Evolutionary conservation across 208 protist genomes (phyloP).

Genomic region (Tritrichomonas foetus): DNA sequence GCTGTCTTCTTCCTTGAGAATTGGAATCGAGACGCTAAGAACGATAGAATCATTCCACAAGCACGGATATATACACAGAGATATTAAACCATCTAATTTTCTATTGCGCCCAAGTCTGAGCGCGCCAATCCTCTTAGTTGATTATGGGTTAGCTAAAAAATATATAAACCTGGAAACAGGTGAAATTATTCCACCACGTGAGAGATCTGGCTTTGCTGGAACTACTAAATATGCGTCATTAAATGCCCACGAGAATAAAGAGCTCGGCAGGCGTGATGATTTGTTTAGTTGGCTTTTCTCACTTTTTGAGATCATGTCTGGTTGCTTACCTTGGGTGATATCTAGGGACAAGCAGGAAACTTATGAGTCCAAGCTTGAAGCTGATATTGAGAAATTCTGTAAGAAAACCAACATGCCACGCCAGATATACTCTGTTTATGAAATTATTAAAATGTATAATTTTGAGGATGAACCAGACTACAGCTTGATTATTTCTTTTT

Average conservation of each 20-base stretch:
- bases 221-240: slow-evolving; percentile 1
- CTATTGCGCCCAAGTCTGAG: background rate
- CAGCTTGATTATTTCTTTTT: background rate
- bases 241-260: background rate
- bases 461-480: background rate
- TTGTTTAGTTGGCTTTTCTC: background rate
- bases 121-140: background rate
- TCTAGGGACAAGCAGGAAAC: background rate
- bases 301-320: background rate
- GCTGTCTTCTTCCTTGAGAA: background rate
- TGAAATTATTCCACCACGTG: background rate
- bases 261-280: background rate
- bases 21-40: background rate
- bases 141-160: background rate
- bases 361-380: background rate
- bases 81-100: background rate
- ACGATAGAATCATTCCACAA: background rate
- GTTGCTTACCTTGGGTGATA: background rate
- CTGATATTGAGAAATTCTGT: slow-evolving; percentile 19
- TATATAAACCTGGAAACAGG: background rate
- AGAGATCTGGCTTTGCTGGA: background rate
- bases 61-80: background rate
- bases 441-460: background rate
- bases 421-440: background rate
- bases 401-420: background rate